Conservation (phyloP, 352 stramenopile genomes). For the Globisporangium radiosum region DNA sequence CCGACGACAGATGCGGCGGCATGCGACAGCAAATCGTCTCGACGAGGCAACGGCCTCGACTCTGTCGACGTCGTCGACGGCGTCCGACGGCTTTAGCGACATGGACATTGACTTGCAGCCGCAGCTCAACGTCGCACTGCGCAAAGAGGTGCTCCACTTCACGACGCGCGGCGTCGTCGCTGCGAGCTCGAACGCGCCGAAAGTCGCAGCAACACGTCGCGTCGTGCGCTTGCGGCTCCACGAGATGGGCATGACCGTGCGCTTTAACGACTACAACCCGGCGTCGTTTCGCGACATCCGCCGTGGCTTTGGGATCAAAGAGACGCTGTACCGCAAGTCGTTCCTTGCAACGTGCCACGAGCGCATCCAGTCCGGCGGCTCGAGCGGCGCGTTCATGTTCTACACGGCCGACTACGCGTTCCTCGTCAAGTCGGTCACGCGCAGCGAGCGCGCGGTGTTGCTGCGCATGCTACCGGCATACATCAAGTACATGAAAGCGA, state of each 20-base stretch:
- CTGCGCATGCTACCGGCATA: conserved; percentile 81
- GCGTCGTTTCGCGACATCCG: conserved; percentile 74
- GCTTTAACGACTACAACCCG: conserved; percentile 75
- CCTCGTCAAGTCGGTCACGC: conserved; percentile 85
- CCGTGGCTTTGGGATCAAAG: conserved; percentile 67
- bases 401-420: conserved; percentile 85
- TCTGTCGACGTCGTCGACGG: conserved; percentile 15
- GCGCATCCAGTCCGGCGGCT: conserved; percentile 72
- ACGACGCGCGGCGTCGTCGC: conserved; percentile 81
- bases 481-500: conserved; percentile 70
- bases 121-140: conserved; percentile 80
- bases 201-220: conserved; percentile 34
- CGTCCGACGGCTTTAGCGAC: conserved; percentile 54
- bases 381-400: conserved; percentile 89
- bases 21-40: background rate
- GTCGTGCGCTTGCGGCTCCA: conserved; percentile 73
- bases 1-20: background rate
- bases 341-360: conserved; percentile 83
- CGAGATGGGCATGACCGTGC: conserved; percentile 75
- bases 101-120: conserved; percentile 77
- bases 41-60: background rate
- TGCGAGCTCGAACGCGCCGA: conserved; percentile 57
- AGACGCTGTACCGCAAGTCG: conserved; percentile 67
- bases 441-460: conserved; percentile 69
- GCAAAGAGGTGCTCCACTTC: conserved; percentile 87